A percentile compares a stretch with the other conserved stretches of the same genome.
Evolutionary conservation across 129 eudicot species (phyloP).

Genomic region (carrot (Daucus carota)): DH1_v3.0 NC_030383.2:39625001-39625500

Average conservation of each 20-base stretch:
- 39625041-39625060: neutral
- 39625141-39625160: neutral
- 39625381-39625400: neutral
- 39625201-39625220: neutral
- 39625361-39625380: neutral
- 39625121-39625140: neutral
- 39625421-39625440: too few species aligned
- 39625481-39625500: too few species aligned
- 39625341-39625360: neutral
- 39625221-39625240: neutral
- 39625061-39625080: neutral
- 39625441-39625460: too few species aligned
- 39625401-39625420: too few species aligned
- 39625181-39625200: neutral
- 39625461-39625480: too few species aligned
- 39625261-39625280: neutral
- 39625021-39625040: neutral
- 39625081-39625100: neutral
- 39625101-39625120: neutral
- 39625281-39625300: neutral
- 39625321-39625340: neutral
- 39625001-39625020: slow-evolving; percentile 22
- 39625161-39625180: neutral
- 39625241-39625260: neutral
- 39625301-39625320: neutral